Evolutionary conservation across 208 protist species (phyloP).

Genomic region (Trypanosoma vivax): DNA sequence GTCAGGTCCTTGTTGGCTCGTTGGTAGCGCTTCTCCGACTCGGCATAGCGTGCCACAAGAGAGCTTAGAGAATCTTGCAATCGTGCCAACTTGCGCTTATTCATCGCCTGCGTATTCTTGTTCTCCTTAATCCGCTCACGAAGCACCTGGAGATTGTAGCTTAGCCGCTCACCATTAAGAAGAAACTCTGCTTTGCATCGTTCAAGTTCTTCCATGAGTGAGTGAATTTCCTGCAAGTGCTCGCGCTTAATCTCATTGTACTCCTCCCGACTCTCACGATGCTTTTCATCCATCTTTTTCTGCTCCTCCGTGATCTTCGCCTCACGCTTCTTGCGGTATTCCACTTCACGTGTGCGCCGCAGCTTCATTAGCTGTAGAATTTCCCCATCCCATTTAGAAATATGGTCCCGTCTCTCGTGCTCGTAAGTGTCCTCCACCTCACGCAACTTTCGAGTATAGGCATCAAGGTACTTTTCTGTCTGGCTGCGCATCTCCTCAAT

Average conservation of each 20-base stretch:
- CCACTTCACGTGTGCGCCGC: constrained; percentile 82
- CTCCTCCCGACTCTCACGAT: constrained; percentile 74
- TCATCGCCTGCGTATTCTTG: constrained; percentile 86
- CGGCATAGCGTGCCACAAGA: constrained; percentile 86
- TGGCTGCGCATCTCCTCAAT: constrained; percentile 80
- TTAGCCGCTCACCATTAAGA: constrained; percentile 94
- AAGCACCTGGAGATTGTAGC: constrained; percentile 95
- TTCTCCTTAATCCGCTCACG: constrained; percentile 93
- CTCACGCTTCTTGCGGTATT: constrained; percentile 78
- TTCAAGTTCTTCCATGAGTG: constrained; percentile 90
- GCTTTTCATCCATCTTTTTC: constrained; percentile 60
- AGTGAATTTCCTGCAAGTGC: constrained; percentile 86
- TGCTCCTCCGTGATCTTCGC: constrained; percentile 82
- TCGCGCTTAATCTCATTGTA: constrained; percentile 75
- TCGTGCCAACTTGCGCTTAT: constrained; percentile 88
- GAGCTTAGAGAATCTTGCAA: constrained; percentile 86
- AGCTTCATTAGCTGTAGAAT: constrained; percentile 85
- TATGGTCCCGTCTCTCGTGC: constrained; percentile 65
- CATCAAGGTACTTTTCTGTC: constrained; percentile 69
- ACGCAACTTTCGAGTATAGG: constrained; percentile 73
- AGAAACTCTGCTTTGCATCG: constrained; percentile 93
- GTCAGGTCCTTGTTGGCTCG: constrained; percentile 92
- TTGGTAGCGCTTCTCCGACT: constrained; percentile 89
- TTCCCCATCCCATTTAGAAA: constrained; percentile 72
- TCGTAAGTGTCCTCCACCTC: constrained; percentile 86